Evolutionary conservation across 495 filamentous ascomycete species (phyloP).

Genomic region (Extremus antarcticus): DNA sequence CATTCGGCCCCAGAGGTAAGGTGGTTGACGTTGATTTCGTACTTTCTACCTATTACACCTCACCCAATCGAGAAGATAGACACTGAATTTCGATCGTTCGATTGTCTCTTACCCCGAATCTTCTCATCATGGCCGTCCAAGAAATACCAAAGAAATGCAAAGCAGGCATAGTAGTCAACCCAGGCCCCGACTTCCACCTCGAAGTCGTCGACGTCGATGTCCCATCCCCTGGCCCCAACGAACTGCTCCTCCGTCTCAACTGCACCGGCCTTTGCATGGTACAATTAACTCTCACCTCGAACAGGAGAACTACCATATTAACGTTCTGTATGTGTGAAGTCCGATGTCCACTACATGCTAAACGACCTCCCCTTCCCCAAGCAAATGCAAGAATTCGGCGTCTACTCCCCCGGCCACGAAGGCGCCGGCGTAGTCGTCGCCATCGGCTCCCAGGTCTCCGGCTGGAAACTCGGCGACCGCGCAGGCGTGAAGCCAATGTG

Average conservation of each 20-base stretch:
- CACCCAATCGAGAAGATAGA: too few species aligned
- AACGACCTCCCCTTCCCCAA: conserved; percentile 34
- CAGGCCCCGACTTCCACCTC: conserved; percentile 42
- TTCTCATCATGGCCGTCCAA: neutral
- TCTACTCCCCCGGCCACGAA: conserved; percentile 44
- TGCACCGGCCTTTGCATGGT: conserved; percentile 32
- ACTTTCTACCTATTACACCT: too few species aligned
- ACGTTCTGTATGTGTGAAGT: too few species aligned
- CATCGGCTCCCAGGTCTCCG: conserved; percentile 40
- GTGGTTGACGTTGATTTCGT: too few species aligned
- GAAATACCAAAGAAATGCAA: conserved; percentile 44
- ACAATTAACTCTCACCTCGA: too few species aligned
- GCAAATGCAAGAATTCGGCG: conserved; percentile 37
- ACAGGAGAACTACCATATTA: too few species aligned
- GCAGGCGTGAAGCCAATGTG: conserved; percentile 36
- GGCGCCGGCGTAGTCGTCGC: conserved; percentile 47
- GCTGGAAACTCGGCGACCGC: conserved; percentile 47
- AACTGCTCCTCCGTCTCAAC: conserved; percentile 33
- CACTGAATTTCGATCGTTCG: too few species aligned
- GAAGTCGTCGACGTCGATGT: conserved; percentile 43
- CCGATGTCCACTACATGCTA: conserved; percentile 33
- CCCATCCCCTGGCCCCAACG: conserved; percentile 36
- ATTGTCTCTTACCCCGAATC: too few species aligned
- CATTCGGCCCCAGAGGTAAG: too few species aligned
- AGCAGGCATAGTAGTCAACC: conserved; percentile 44